phyloP scores from a whole-genome alignment of 192 early-diverging fungal species.

The Gryganskiella cystojenkinii region DNA sequence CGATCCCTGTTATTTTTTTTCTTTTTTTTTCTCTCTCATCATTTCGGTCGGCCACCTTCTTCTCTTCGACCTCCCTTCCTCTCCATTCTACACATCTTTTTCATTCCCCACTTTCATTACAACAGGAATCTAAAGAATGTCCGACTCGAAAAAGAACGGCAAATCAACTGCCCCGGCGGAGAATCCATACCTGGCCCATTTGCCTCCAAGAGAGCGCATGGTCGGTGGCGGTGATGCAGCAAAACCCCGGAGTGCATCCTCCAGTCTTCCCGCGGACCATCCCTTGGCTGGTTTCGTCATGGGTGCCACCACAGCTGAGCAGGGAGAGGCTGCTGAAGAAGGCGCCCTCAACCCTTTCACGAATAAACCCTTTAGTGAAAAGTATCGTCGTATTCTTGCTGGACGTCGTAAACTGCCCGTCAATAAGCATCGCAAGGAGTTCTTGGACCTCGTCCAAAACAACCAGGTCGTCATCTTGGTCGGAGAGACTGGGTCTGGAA shows the following conservation, averaged over 20 bases:
- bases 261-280: conserved; percentile 24
- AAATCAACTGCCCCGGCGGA: conserved; percentile 40
- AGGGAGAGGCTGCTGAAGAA: conserved; percentile 85
- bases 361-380: conserved; percentile 77
- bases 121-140: conserved; percentile 12
- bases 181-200: conserved; percentile 69
- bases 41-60: not conserved
- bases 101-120: not conserved
- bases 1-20: not conserved
- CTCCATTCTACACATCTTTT: no score
- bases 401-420: conserved; percentile 93
- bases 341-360: conserved; percentile 84
- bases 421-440: conserved; percentile 91
- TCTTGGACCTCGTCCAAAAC: conserved; percentile 90
- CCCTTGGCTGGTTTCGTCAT: conserved; percentile 67
- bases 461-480: conserved; percentile 97
- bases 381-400: conserved; percentile 88
- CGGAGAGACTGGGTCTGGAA: conserved; percentile 98
- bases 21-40: conserved; percentile 5
- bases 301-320: conserved; percentile 84
- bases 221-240: conserved; percentile 20
- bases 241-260: conserved; percentile 17
- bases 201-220: conserved; percentile 38
- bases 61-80: no score
- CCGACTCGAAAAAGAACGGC: conserved; percentile 32